phyloP scores from a whole-genome alignment of 345 rosid species.

The Mangifera indica region DNA sequence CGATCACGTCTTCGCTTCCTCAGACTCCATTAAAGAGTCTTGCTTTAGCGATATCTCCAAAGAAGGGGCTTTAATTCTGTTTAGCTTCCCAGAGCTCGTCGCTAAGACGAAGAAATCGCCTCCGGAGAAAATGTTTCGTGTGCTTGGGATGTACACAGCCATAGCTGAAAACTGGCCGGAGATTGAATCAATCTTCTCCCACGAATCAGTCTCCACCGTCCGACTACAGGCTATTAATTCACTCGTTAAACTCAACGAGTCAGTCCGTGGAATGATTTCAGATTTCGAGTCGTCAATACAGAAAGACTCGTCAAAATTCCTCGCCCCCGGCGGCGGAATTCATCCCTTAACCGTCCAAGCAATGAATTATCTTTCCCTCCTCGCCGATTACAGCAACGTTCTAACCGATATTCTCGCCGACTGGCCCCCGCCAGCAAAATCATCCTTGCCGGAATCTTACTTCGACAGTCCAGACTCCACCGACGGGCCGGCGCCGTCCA shows the following conservation, averaged over 20 bases:
- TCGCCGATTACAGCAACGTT: conserved; percentile 49
- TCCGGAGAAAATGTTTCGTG: conserved; percentile 53
- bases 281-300: conserved; percentile 50
- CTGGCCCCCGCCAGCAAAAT: conserved; percentile 37
- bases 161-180: conserved; percentile 43
- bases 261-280: conserved; percentile 32
- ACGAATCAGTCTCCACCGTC: conserved; percentile 38
- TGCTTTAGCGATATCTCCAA: conserved; percentile 62
- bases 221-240: conserved; percentile 49
- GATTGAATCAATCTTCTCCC: conserved; percentile 54
- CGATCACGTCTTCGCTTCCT: conserved; percentile 62
- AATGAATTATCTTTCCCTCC: conserved; percentile 54
- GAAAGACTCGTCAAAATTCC: conserved; percentile 50
- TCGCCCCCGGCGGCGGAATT: conserved; percentile 47
- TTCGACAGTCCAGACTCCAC: conserved; percentile 28
- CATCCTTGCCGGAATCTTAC: conserved; percentile 41
- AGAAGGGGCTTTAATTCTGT: conserved; percentile 60
- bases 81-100: conserved; percentile 56
- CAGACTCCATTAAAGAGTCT: conserved; percentile 58
- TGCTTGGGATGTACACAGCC: conserved; percentile 53
- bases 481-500: conserved; percentile 31
- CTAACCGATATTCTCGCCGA: conserved; percentile 41
- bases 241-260: conserved; percentile 49
- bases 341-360: conserved; percentile 49
- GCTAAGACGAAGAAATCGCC: conserved; percentile 48